Evolutionary conservation across 2,329 filamentous ascomycete genomes (phyloP).

Genomic region (Emericellopsis atlantica): DNA sequence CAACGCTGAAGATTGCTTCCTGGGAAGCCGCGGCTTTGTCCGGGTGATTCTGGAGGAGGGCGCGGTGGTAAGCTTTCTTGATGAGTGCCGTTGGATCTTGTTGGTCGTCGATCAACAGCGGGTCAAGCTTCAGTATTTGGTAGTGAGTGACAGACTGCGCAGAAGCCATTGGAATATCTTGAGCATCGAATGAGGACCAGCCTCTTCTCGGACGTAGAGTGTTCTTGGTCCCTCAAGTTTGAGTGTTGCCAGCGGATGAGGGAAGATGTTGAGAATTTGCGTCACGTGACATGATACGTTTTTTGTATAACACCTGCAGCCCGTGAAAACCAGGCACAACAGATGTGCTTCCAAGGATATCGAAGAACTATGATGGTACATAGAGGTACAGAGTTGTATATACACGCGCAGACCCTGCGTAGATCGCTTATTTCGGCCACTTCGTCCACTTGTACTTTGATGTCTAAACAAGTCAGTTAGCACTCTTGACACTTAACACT

Average conservation of each 20-base stretch:
- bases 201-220: neutral
- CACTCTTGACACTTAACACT: slow-evolving; percentile 1
- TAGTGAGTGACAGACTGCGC: slow-evolving; percentile 37
- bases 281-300: too few relatives aligned
- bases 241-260: too few relatives aligned
- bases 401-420: slow-evolving; percentile 12
- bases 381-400: slow-evolving; percentile 15
- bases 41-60: slow-evolving; percentile 53
- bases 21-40: slow-evolving; percentile 31
- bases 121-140: slow-evolving; percentile 44
- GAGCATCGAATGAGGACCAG: neutral
- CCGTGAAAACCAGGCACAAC: too few relatives aligned
- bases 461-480: slow-evolving; percentile 29
- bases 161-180: neutral
- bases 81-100: slow-evolving; percentile 32
- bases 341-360: too few relatives aligned
- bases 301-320: too few relatives aligned
- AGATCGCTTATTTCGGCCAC: slow-evolving; percentile 37
- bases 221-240: too few relatives aligned
- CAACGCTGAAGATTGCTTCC: slow-evolving; percentile 1
- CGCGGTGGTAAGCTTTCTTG: slow-evolving; percentile 51
- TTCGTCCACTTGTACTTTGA: slow-evolving; percentile 43
- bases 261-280: too few relatives aligned
- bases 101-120: slow-evolving; percentile 29
- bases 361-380: slow-evolving; percentile 1